Evolutionary conservation across 306 rosid genomes (phyloP), one percentile per base, ranked within the genome.

Genomic region (Pyrus betulifolia): DNA sequence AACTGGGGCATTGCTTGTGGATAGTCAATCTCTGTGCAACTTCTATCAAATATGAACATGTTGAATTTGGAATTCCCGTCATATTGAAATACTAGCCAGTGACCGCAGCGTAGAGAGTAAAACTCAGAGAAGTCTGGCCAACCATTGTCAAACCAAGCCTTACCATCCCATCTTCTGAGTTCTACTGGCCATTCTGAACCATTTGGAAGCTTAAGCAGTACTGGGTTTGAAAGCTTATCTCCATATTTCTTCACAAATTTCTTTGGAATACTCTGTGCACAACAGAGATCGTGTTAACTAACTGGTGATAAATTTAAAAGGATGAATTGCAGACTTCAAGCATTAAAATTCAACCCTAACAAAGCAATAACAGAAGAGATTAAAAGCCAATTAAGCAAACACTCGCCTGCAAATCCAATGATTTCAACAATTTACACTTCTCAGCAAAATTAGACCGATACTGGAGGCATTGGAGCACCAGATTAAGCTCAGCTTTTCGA

Each of bases 391-490:
- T 11, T 18, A n/a, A 78, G 27, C 14, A 30, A 72, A 64, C 52
- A 38, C n/a, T 74, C 52, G 87, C 99, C 99, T 92, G 97, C 84
- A 95, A 82, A 70, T 95, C 97, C 93, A 95, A 83, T 28, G 93
- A 86, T 54, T 87, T 95, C 82, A 95, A 79, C 52, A 46, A 73
- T 18, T 74, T 69, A 59, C 97, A 92, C 85, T 86, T 86, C 4
- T 49, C 76, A 35, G 96, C 93, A 0, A 89, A 11, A 75, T 68
- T 70, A 95, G 84, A 10, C 97, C 97, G 4, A 58, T 55, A 71
- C 92, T 89, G 27, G 27, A 25, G 27, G 27, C 27, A 25, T 1
- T 25, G 27, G 27, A 25, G 27, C 27, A 25, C 27, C 97, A 95
- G 45, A 95, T 90, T 59, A 95, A 86, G 87, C 86, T 90, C 85